Evolutionary conservation across 1,284 basidiomycete genomes (phyloP), one percentile per base, ranked within the genome.

Genomic region (Kwoniella shivajii): DNA sequence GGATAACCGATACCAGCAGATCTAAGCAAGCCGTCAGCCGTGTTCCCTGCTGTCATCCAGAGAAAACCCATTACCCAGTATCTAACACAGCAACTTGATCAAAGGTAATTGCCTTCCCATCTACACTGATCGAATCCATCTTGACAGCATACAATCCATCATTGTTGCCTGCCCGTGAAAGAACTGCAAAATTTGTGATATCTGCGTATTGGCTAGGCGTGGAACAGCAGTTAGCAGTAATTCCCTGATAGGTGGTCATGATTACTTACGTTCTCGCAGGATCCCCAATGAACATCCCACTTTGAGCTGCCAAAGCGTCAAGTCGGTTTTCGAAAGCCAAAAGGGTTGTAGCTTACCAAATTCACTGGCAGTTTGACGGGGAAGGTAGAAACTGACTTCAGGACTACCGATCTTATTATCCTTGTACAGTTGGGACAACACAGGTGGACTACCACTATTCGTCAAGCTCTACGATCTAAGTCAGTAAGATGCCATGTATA

Each of bases 231-330:
- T n/a, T n/a, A n/a, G n/a, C n/a, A n/a, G n/a, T n/a, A n/a, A n/a
- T n/a, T n/a, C n/a, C n/a, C n/a, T n/a, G n/a, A n/a, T n/a, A n/a
- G n/a, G n/a, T n/a, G n/a, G n/a, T n/a, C n/a, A n/a, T n/a, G n/a
- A n/a, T n/a, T n/a, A 22, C 36, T 39, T 26, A 49, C 47, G 13
- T 29, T 3, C 22, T 14, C 6, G 36, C 16, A 3, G 47, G n/a
- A 41, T 42, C 27, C 7, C 49, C 49, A 24, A 50, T 31, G 7
- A 22, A 29, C 49, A 50, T 50, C 29, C 42, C 18, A n/a, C 37
- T 38, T 50, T 31, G 16, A 42, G 22, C 16, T 5, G 22, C 37
- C 6, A 39, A n/a, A 20, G n/a, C n/a, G n/a, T n/a, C n/a, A n/a
- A n/a, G n/a, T n/a, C n/a, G n/a, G n/a, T n/a, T n/a, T n/a, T n/a